Percentiles rank a stretch among this genome's conserved stretches.
phyloP scores from a whole-genome alignment of 2,329 filamentous ascomycete genomes.

The Alternaria sp. region DNA sequence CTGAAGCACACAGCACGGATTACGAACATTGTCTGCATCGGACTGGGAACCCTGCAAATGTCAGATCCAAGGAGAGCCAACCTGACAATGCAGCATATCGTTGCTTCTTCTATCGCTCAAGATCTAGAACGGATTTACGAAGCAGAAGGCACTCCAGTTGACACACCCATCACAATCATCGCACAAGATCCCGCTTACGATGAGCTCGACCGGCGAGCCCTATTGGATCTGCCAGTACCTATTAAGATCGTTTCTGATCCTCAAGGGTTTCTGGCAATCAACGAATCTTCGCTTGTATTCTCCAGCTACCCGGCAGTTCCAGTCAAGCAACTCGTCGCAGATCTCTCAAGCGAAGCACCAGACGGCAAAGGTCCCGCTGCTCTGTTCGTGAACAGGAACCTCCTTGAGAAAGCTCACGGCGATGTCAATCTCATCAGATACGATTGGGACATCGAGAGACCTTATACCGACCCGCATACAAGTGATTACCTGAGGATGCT shows the following conservation, averaged over 20 bases:
- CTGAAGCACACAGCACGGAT: too few species aligned
- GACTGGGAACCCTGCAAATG: too few species aligned
- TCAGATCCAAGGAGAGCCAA: too few species aligned
- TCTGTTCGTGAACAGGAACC: background rate
- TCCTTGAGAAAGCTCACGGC: background rate
- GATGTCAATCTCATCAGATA: background rate
- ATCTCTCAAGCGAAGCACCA: background rate
- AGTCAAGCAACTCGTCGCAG: background rate
- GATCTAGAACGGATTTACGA: too few species aligned
- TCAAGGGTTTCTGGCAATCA: background rate
- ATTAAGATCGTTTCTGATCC: background rate
- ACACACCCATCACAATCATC: background rate
- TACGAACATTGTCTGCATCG: too few species aligned
- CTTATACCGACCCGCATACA: background rate
- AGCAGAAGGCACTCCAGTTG: background rate
- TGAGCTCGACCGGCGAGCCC: background rate
- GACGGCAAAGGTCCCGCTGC: background rate
- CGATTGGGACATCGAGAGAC: background rate
- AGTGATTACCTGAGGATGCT: background rate
- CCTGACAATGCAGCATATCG: too few species aligned
- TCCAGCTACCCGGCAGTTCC: background rate
- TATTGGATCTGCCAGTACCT: background rate
- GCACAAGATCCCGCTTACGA: slow-evolving; percentile 5
- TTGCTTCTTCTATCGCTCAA: too few species aligned
- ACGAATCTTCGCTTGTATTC: background rate